Base-by-base conservation (phyloP, 2,329 filamentous ascomycete genomes). In the Colletotrichum camelliae region DNA sequence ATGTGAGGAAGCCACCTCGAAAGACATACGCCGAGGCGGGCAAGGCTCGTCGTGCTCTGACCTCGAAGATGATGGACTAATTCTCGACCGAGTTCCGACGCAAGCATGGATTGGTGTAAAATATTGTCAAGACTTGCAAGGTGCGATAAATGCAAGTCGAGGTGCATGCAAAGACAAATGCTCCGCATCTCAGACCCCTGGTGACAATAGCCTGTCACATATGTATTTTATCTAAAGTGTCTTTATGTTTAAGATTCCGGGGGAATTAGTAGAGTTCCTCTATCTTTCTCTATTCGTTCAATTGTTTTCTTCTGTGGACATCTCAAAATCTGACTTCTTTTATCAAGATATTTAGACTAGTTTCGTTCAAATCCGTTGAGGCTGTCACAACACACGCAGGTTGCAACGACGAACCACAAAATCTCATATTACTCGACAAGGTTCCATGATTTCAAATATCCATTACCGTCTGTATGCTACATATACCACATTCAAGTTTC, bases 171-270 rank as follows among this genome's bases (percentile, higher is more conserved):
- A n/a, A 12, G 9, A n/a, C 1, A 48, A 12, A 21, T 52, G n/a
- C 43, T n/a, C 10, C 21, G 43, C 43, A 21, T 13, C 43, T 21
- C 43, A 52, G 10, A 7, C 43, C 2, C 6, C n/a, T 21, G 43
- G 43, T 52, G n/a, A 52, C 43, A 48, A n/a, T 52, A 7, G 43
- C 21, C 10, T 52, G 43, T 12, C 43, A 52, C 6, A 13, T 52
- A 52, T 4, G 1, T 52, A 52, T 10, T 1, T 21, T 1, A 12
- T 13, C n/a, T 4, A 2, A 21, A 7, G 18, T 48, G 7, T 48
- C n/a, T n/a, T n/a, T n/a, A n/a, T n/a, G n/a, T 13, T 21, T 21
- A 0, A 18, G 21, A 13, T 3, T 4, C 13, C n/a, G 10, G 2
- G 7, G 5, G 9, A n/a, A 52, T 52, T 4, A 52, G n/a, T 21